Percentiles rank a stretch among this genome's conserved stretches.
Evolutionary conservation across 2,329 filamentous ascomycete species (phyloP).

Genomic region (Gremmenia infestans): DNA sequence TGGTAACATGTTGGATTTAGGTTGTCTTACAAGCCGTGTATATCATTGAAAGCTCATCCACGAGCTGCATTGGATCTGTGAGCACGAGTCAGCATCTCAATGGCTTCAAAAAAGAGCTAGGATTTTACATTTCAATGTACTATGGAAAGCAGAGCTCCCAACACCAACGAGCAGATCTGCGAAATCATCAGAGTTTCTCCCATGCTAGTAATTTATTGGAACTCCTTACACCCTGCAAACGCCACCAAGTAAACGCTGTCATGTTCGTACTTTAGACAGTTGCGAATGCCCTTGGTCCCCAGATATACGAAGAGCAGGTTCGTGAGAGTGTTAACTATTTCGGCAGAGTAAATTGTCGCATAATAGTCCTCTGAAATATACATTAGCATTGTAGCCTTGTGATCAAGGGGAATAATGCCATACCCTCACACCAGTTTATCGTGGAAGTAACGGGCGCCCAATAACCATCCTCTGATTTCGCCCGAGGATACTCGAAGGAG

Average conservation of each 20-base stretch:
- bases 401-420: background rate
- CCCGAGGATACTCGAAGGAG: conserved; percentile 31
- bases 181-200: background rate
- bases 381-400: conserved; percentile 2
- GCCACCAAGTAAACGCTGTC: conserved; percentile 69
- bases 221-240: conserved; percentile 39
- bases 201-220: background rate
- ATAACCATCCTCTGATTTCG: conserved; percentile 27
- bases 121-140: conserved; percentile 36
- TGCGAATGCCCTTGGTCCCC: conserved; percentile 68
- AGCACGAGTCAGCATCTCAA: conserved; percentile 5
- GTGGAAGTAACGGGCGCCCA: conserved; percentile 33
- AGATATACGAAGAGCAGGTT: conserved; percentile 79
- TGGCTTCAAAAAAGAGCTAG: background rate
- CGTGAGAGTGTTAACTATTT: conserved; percentile 75
- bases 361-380: conserved; percentile 63
- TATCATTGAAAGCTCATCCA: conserved; percentile 68
- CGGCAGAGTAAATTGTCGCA: conserved; percentile 68
- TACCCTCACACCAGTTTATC: conserved; percentile 71
- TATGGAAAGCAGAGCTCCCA: conserved; percentile 37
- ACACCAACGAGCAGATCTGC: conserved; percentile 33
- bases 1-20: too few relatives aligned
- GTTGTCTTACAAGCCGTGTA: conserved; percentile 54
- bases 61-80: conserved; percentile 63
- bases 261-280: conserved; percentile 67